Conservation (phyloP, 192 early-diverging fungal genomes). For the Mortierella hygrophila region DNA sequence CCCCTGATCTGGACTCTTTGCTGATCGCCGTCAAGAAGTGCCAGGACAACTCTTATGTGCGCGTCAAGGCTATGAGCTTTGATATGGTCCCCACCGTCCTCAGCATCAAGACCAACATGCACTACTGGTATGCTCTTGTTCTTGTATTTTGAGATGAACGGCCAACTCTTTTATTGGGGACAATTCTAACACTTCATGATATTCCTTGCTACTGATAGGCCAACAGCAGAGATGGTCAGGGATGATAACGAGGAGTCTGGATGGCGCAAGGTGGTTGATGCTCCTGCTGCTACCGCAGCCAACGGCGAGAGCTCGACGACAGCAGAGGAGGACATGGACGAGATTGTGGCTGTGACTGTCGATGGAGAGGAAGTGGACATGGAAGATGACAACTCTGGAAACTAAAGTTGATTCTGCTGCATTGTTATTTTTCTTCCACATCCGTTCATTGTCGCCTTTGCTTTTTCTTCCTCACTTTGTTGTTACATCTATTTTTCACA, state of each 20-base stretch:
- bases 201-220: slow-evolving; percentile 19
- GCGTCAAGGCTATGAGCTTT: slow-evolving; percentile 82
- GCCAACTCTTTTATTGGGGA: not conserved
- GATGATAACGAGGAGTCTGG: slow-evolving; percentile 56
- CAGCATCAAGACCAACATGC: slow-evolving; percentile 76
- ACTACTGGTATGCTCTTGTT: slow-evolving; percentile 67
- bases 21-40: slow-evolving; percentile 68
- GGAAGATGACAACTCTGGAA: slow-evolving; percentile 28
- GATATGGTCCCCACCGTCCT: slow-evolving; percentile 83
- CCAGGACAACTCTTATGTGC: slow-evolving; percentile 74
- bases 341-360: slow-evolving; percentile 16
- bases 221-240: slow-evolving; percentile 52
- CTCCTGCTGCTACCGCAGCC: not conserved
- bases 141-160: not conserved
- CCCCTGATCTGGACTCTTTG: slow-evolving; percentile 72
- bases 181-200: not conserved
- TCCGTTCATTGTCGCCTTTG: too few species aligned
- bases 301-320: not conserved
- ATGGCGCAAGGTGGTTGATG: slow-evolving; percentile 49
- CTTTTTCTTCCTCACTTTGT: too few species aligned
- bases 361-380: slow-evolving; percentile 47
- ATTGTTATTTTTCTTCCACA: too few species aligned
- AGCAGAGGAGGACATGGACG: not conserved
- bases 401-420: not conserved
- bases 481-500: too few species aligned